phyloP scores from a whole-genome alignment of 75 land plant genomes.

The Pinus tabuliformis region DNA sequence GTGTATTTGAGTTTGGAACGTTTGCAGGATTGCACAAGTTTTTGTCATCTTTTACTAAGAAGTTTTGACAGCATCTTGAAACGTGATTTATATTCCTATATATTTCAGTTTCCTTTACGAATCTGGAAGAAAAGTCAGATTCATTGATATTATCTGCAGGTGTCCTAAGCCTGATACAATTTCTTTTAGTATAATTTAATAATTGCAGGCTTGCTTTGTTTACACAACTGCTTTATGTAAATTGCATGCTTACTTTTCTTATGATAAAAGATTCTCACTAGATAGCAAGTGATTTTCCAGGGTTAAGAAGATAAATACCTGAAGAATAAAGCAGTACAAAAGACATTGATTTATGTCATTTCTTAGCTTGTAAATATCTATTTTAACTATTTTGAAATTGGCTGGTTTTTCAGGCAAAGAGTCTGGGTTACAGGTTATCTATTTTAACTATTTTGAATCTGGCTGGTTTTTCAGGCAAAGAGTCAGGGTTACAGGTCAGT shows the following conservation, averaged over 20 bases:
- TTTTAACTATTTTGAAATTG: not conserved
- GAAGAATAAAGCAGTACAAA: too few species aligned
- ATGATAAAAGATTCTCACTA: too few species aligned
- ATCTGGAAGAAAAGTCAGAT: not conserved
- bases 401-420: slow-evolving; percentile 23
- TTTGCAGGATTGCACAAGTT: not conserved
- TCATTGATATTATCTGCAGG: too few species aligned
- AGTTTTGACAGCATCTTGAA: too few species aligned
- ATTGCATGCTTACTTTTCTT: not conserved
- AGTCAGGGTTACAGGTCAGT: slow-evolving; percentile 74
- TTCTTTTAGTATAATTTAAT: too few species aligned
- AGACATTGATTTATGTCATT: too few species aligned
- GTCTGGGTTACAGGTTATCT: slow-evolving; percentile 51
- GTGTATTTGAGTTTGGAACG: not conserved
- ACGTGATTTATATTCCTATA: too few species aligned
- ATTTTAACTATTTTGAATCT: not conserved
- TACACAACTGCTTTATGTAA: not conserved
- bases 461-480: slow-evolving; percentile 22
- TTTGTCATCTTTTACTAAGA: not conserved
- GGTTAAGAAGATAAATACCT: not conserved
- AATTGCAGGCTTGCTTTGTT: not conserved
- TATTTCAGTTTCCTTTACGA: not conserved
- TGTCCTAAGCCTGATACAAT: too few species aligned
- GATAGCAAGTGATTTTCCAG: not conserved
- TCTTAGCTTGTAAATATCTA: not conserved